Evolutionary conservation across 345 rosid genomes (phyloP).

Genomic region (Moricandia arvensis): DNA sequence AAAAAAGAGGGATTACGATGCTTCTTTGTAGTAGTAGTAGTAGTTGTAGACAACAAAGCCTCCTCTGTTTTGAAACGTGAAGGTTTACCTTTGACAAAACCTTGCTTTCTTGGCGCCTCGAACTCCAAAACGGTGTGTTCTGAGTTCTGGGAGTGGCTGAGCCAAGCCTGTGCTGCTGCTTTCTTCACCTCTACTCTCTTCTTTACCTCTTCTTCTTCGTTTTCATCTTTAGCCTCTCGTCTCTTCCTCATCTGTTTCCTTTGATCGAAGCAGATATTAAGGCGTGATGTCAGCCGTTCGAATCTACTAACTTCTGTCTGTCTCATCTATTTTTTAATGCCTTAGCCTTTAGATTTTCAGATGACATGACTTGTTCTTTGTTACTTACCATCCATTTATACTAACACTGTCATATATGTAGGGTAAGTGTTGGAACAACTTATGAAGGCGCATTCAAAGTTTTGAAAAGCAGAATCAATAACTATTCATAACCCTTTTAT

Average conservation of each 20-base stretch:
- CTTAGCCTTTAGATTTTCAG: slow-evolving; percentile 11
- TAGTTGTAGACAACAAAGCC: slow-evolving; percentile 38
- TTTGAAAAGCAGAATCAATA: not conserved
- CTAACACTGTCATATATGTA: not conserved
- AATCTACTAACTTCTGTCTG: slow-evolving; percentile 18
- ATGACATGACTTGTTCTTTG: not conserved
- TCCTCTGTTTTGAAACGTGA: slow-evolving; percentile 69
- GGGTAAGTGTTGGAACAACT: not conserved
- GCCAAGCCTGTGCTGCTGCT: slow-evolving; percentile 93
- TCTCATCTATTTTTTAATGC: not conserved
- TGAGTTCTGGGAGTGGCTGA: slow-evolving; percentile 46
- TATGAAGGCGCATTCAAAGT: not conserved
- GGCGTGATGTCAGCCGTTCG: slow-evolving; percentile 28
- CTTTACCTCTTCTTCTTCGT: slow-evolving; percentile 19
- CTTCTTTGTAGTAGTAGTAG: slow-evolving; percentile 9
- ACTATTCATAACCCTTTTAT: not conserved
- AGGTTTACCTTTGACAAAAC: slow-evolving; percentile 45
- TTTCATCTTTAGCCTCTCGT: slow-evolving; percentile 46
- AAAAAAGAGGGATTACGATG: slow-evolving; percentile 8
- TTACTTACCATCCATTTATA: not conserved
- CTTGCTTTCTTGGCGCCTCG: slow-evolving; percentile 45
- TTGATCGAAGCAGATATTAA: not conserved
- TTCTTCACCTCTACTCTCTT: slow-evolving; percentile 63
- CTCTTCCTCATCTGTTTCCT: slow-evolving; percentile 19
- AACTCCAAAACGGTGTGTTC: slow-evolving; percentile 46